These are phyloP conservation scores for Biscogniauxia marginata DNA, from an alignment of 2,329 filamentous ascomycete species.

Conservation along the genomic window DNA sequence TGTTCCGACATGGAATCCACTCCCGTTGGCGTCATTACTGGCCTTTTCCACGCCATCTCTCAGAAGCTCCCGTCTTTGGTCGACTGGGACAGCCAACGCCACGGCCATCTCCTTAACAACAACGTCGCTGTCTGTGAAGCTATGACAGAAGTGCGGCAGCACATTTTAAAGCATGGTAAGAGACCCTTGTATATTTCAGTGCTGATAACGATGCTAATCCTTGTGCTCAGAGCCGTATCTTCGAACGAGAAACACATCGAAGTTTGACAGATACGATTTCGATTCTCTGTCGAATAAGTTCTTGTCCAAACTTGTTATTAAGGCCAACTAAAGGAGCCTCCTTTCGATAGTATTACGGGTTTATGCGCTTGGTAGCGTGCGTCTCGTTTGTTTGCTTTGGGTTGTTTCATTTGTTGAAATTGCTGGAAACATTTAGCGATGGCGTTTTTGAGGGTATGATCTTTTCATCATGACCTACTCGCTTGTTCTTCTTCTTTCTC, in stretches of 20 bases:
- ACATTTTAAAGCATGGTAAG: slow-evolving; percentile 93
- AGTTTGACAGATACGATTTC: slow-evolving; percentile 89
- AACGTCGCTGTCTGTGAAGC: slow-evolving; percentile 91
- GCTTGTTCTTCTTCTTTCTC: slow-evolving; percentile 26
- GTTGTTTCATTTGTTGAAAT: slow-evolving; percentile 32
- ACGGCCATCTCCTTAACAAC: slow-evolving; percentile 86
- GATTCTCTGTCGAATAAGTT: slow-evolving; percentile 97
- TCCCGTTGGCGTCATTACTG: slow-evolving; percentile 93
- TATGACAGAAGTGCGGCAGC: slow-evolving; percentile 91
- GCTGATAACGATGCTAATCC: slow-evolving; percentile 39
- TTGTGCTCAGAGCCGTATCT: slow-evolving; percentile 75
- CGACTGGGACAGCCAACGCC: slow-evolving; percentile 91
- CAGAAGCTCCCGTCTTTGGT: slow-evolving; percentile 91
- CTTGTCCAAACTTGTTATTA: slow-evolving; percentile 91
- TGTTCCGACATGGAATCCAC: slow-evolving; percentile 96
- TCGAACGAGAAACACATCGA: slow-evolving; percentile 72
- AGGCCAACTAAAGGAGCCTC: slow-evolving; percentile 65
- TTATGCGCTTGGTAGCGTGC: slow-evolving; percentile 15
- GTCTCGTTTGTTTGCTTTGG: slow-evolving; percentile 29
- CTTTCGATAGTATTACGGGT: slow-evolving; percentile 12
- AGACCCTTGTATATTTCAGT: slow-evolving; percentile 12
- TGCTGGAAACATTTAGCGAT: slow-evolving; percentile 42
- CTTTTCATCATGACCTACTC: slow-evolving; percentile 33
- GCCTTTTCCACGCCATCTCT: slow-evolving; percentile 95
- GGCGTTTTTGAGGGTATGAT: slow-evolving; percentile 43